Evolutionary conservation across 1,284 basidiomycete species (phyloP).

Genomic region (Puccinia novopanici): DNA sequence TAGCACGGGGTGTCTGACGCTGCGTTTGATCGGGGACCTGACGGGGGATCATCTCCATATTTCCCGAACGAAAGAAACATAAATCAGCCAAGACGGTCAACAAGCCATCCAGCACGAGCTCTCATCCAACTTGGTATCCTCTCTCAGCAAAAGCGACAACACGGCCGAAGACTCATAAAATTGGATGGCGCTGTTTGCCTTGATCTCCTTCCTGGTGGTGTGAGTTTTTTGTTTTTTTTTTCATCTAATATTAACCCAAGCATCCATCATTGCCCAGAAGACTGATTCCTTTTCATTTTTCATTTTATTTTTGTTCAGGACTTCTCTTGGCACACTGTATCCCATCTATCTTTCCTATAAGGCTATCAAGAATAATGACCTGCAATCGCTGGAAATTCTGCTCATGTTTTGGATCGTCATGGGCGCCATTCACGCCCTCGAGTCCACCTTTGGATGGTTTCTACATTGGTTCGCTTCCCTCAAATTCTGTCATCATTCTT

Average conservation of each 20-base stretch:
- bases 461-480: slow-evolving; percentile 35
- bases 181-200: slow-evolving; percentile 42
- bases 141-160: too few relatives aligned
- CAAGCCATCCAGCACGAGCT: too few relatives aligned
- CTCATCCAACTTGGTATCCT: too few relatives aligned
- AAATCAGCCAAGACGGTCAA: too few relatives aligned
- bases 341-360: slow-evolving; percentile 51
- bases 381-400: slow-evolving; percentile 45
- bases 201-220: slow-evolving; percentile 43
- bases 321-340: slow-evolving; percentile 46
- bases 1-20: too few relatives aligned
- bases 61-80: too few relatives aligned
- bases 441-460: slow-evolving; percentile 47
- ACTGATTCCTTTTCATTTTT: neutral
- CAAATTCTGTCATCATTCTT: neutral
- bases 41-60: too few relatives aligned
- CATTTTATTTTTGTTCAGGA: neutral
- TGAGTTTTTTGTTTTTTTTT: too few relatives aligned
- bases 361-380: slow-evolving; percentile 49
- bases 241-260: neutral
- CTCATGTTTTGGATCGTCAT: slow-evolving; percentile 51
- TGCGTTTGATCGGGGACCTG: too few relatives aligned
- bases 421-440: slow-evolving; percentile 35
- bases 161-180: neutral
- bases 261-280: neutral